These are phyloP conservation scores for Plectranthus barbatus DNA, from an alignment of 257 asterid species.

Conservation along the genomic window DNA sequence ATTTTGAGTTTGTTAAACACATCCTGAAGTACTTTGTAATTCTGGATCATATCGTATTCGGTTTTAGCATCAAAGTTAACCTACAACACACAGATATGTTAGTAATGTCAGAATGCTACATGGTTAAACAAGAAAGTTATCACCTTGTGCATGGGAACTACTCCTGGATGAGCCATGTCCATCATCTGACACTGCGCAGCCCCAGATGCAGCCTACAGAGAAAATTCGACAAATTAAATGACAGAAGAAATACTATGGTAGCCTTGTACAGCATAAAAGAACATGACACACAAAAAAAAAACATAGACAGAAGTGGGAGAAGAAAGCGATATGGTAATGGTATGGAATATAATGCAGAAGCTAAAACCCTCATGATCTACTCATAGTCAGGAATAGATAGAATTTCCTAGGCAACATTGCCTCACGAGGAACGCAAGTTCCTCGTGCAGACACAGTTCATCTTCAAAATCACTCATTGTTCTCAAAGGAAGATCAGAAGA, in stretches of 20 bases:
- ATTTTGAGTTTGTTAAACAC: slow-evolving; percentile 85
- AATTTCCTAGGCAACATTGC: too few relatives aligned
- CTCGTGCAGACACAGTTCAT: neutral
- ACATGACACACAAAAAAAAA: neutral
- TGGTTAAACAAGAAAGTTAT: neutral
- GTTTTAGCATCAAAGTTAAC: slow-evolving; percentile 88
- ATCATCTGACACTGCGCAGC: slow-evolving; percentile 95
- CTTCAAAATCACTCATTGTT: neutral
- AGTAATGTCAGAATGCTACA: slow-evolving; percentile 7
- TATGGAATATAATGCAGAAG: neutral
- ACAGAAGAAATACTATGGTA: neutral
- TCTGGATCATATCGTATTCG: slow-evolving; percentile 90
- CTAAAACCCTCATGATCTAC: neutral
- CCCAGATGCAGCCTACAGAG: slow-evolving; percentile 73
- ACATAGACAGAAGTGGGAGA: neutral
- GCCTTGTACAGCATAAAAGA: neutral
- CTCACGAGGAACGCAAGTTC: neutral
- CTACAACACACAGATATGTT: slow-evolving; percentile 25
- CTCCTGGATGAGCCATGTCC: slow-evolving; percentile 82
- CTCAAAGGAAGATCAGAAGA: neutral
- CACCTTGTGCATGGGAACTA: slow-evolving; percentile 96
- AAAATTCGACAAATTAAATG: neutral
- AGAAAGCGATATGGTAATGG: neutral
- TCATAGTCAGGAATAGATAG: too few relatives aligned
- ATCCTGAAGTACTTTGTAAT: slow-evolving; percentile 93